Percentiles rank a stretch among this genome's conserved stretches.
Conservation (phyloP, 495 filamentous ascomycete species). For the Cudoniella acicularis region DNA sequence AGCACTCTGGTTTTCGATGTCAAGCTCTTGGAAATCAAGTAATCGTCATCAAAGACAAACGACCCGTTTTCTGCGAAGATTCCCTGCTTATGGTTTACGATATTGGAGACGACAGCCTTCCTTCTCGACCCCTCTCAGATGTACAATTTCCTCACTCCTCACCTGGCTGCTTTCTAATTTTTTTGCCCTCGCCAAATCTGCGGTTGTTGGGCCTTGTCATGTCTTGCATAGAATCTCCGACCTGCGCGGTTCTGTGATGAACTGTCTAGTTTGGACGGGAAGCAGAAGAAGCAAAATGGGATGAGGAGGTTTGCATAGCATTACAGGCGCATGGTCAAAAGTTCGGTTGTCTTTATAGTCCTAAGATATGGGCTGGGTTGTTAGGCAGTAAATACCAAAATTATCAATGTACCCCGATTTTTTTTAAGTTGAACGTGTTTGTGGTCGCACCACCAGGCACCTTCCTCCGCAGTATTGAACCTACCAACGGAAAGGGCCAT, state of each 20-base stretch:
- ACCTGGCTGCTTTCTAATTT: slow-evolving; percentile 9
- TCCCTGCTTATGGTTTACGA: slow-evolving; percentile 16
- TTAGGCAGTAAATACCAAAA: slow-evolving; percentile 16
- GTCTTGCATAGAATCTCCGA: slow-evolving; percentile 27
- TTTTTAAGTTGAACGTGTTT: too few relatives aligned
- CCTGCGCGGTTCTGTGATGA: slow-evolving; percentile 24
- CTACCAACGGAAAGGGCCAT: too few relatives aligned
- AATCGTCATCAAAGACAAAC: slow-evolving; percentile 16
- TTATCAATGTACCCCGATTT: slow-evolving; percentile 4
- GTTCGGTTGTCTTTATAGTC: slow-evolving; percentile 12
- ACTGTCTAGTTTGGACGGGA: slow-evolving; percentile 20
- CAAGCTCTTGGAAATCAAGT: slow-evolving; percentile 73
- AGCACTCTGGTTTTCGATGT: slow-evolving; percentile 89
- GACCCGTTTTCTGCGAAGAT: not conserved
- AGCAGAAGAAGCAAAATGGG: slow-evolving; percentile 22
- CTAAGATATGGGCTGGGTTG: not conserved
- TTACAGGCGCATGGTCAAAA: slow-evolving; percentile 26
- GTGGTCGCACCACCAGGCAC: not conserved
- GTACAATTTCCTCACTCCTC: slow-evolving; percentile 30
- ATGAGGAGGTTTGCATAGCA: slow-evolving; percentile 31
- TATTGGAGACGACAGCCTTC: slow-evolving; percentile 11
- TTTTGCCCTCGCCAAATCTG: too few relatives aligned
- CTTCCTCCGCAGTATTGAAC: not conserved
- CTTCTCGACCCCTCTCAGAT: slow-evolving; percentile 16
- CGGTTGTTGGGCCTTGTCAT: slow-evolving; percentile 1